Evolutionary conservation across 208 protist species (phyloP).

Genomic region (Crithidia fasciculata): DNA sequence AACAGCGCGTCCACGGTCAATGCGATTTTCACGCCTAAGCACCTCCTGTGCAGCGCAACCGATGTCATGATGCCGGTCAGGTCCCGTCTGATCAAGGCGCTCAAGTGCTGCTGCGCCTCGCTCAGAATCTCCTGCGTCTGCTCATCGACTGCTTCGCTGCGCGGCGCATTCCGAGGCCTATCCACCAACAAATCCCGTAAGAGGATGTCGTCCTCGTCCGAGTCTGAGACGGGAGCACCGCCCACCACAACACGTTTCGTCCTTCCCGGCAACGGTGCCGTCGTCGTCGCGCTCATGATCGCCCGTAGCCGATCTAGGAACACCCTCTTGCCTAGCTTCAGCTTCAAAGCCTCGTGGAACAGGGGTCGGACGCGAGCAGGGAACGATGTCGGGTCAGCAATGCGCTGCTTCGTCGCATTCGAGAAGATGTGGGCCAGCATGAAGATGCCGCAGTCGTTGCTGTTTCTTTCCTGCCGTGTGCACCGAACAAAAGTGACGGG

Average conservation of each 20-base stretch:
- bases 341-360: neutral
- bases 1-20: neutral
- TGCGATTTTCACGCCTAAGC: neutral
- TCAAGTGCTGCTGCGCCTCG: neutral
- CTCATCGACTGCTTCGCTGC: neutral
- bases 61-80: neutral
- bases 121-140: neutral
- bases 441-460: neutral
- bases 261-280: too few species aligned
- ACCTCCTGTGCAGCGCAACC: neutral
- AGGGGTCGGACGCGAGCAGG: neutral
- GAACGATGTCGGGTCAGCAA: neutral
- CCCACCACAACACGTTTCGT: too few species aligned
- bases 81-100: neutral
- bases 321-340: neutral
- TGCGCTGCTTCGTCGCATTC: neutral
- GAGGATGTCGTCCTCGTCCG: neutral
- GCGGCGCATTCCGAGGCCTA: neutral
- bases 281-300: neutral
- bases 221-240: neutral
- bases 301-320: neutral
- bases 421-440: constrained; percentile 8
- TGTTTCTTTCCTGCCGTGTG: neutral
- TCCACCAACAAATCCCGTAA: neutral
- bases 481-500: neutral